Evolutionary conservation across 2,329 filamentous ascomycete species (phyloP), one percentile per base, ranked within the genome.

Genomic region (Pseudocercospora macadamiae): DNA sequence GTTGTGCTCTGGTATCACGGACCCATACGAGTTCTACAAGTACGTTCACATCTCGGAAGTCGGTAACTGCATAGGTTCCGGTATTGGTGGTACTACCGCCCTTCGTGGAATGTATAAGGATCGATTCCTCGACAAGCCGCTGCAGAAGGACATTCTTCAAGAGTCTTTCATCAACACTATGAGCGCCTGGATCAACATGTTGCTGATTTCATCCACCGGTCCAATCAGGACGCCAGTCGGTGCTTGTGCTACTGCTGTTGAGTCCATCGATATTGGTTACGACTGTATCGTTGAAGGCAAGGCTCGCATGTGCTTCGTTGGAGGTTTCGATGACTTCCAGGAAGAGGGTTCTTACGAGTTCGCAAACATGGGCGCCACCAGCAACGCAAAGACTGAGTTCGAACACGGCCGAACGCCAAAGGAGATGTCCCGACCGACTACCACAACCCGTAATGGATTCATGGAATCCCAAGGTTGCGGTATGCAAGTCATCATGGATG

Each of bases 151-250:
- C 73, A 97, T 99, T 74, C 85, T 99, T 12, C 96, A 99, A 74
- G 95, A 99, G 79, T 97, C 95, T 10, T 99, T 99, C 83, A 97
- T 99, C 85, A 99, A 99, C 83, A 99, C 95, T 56, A 99, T 99
- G 93, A 89, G 91, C 68, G 95, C 95, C 14, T 99, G 95, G 95
- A 93, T 99, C 58, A 99, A 99, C 83, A 99, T 99, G 95, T 82
- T 99, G 78, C 82, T 99, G 64, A 82, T 99, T 64, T 99, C 95
- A 3, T 97, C 95, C 4, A 97, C 95, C 53, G 95, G 95, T 67
- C 91, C 95, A 39, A 97, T 99, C 83, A 97, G 97, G 83, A 97
- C 96, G 0, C 95, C 95, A 3, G 95, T 97, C 52, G 95, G 93
- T 81, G 95, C 95, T 72, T 99, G 95, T 74, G 95, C 95, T 58